Evolutionary conservation across 257 asterid genomes (phyloP), one percentile per base, ranked within the genome.

Genomic region (Nicotiana otophora): DNA sequence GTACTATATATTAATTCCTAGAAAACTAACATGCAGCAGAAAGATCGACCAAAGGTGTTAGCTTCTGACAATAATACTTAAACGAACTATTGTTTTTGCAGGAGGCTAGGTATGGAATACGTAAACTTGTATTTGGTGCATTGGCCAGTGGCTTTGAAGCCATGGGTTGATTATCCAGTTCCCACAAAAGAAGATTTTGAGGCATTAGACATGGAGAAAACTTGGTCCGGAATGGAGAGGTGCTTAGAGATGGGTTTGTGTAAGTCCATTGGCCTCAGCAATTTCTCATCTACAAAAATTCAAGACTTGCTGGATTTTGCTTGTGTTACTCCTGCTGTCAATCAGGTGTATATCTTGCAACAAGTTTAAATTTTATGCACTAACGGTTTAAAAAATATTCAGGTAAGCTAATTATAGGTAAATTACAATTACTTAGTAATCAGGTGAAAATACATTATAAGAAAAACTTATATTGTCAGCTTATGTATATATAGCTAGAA

Each of bases 141-240:
- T 77, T 95, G 98, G 98, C 98, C 98, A 4, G 92, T 95, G 87
- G 87, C 60, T 16, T 60, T 95, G 89, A 93, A 91, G 91, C 85
- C 92, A 19, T 91, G 98, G 91, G 94, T 82, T 2, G n/a, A 23
- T 54, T 81, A 85, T 19, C 95, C 97, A 11, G 63, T 92, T 51
- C 98, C 98, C 0, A 55, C 54, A 10, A 97, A 90, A 70, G 93
- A 91, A 17, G 98, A 93, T 4, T 92, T 89, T 81, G 94, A 89
- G 70, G 10, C 17, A 10, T 83, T 95, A 3, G 95, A 92, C 74
- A 62, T 93, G 53, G 91, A 89, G 81, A 62, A 82, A 33, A 91
- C 96, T 1, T 95, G 98, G 98, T 63, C 70, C 5, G 98, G 97
- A 0, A 95, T 95, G 98, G 97, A 93, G 79, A 90, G 83, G 83